Evolutionary conservation across 1,139 yeast genomes (phyloP), one percentile per base, ranked within the genome.

Genomic region (Scheffersomyces titani): DNA sequence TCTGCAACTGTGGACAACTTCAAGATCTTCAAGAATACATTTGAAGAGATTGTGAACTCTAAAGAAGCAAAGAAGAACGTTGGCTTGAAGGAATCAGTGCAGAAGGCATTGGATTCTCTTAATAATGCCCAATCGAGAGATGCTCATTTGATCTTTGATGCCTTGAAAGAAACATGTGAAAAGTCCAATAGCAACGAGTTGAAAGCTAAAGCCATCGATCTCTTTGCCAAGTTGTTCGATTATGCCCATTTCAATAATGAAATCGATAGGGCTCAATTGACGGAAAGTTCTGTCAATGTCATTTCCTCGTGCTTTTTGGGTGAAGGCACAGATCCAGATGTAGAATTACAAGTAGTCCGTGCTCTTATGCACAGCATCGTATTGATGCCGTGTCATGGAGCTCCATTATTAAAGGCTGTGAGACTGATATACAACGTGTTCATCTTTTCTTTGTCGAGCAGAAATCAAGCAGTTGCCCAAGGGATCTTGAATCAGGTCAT

Each of bases 401-500:
- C 94, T 5, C 85, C 96, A 0, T 78, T 96, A 54, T 79, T 96
- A 62, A 91, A 90, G 66, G 98, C 98, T 0, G 89, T 96, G 47
- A 85, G 99, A 70, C 97, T 92, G 68, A 90, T 94, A 20, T 94
- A 94, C 75, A 93, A 92, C 69, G 91, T 96, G 44, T 96, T 94
- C 67, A 89, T 94, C 51, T 83, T 92, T 59, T 92, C 98, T 0
- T 79, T 89, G 61, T 87, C 90, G 19, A 85, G 94, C 3, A 78
- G 91, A 24, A 94, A 92, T 68, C 99, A 94, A 72, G 90, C 94
- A 0, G 88, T 93, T 58, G 99, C 99, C 0, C 99, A 96, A 74
- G 98, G 97, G 2, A 89, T 96, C 9, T 80, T 96, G 61, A 91
- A 97, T 3, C 99, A 96, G 73, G 90, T 93, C 65, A 92, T 94